Base-by-base conservation (phyloP, 2,329 filamentous ascomycete species). In the Venturia oleaginea region DNA sequence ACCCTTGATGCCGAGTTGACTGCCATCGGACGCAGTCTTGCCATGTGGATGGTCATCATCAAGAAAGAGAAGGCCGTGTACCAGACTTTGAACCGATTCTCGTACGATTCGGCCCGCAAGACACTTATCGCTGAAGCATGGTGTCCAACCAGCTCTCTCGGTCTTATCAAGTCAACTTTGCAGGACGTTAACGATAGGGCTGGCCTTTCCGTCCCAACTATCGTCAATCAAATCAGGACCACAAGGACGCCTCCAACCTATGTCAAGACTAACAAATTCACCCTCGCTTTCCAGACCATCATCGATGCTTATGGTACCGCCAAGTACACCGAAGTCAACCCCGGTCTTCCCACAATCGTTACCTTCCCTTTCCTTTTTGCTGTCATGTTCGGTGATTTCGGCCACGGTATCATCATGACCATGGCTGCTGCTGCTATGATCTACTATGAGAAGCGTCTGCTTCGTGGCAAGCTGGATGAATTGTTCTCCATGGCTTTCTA, bases 341-440 rank as follows among this genome's bases (percentile, higher is more conserved):
- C 94, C 65, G 93, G 92, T 67, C 83, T 99, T 27, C 93, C 93
- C 43, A 94, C 96, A 62, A 92, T 97, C 69, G 88, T 99, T 68
- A 99, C 94, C 6, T 99, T 99, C 78, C 94, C 95, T n/a, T 99
- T 99, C 82, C 82, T 99, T 67, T 99, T 99, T 74, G 94, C 94
- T 61, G 94, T 99, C 84, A 99, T 99, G 94, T 99, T 99, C 74
- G 95, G 94, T 81, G 94, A 99, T 77, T 88, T 96, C 66, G 95
- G 94, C 62, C 94, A 99, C 73, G 94, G 93, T 69, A 76, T 88
- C 68, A 89, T 99, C 75, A 96, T 99, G 89, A 83, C 93, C 54
- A 74, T 85, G 64, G 90, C 91, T 65, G 90, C 94, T 17, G 72
- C 86, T 64, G 91, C 92, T 65, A 96, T 99, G 92, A 97, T 99